Evolutionary conservation across 2,329 filamentous ascomycete genomes (phyloP).

Genomic region (Periconia sp.): DNA sequence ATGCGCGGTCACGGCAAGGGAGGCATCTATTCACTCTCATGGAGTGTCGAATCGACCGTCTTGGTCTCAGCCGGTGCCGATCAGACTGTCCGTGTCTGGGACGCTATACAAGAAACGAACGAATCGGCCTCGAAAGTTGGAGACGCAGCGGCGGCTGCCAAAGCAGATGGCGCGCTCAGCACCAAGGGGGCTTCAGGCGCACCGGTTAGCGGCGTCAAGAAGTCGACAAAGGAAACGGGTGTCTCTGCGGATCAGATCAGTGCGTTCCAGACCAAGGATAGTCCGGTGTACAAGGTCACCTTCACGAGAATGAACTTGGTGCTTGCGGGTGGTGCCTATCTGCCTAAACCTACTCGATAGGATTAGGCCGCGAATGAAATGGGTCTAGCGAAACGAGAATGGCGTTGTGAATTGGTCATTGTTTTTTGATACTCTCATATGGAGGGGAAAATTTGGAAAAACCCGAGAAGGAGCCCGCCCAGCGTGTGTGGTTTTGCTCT

Average conservation of each 20-base stretch:
- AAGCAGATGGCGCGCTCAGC: conserved; percentile 56
- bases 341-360: conserved; percentile 52
- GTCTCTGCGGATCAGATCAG: conserved; percentile 92
- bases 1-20: conserved; percentile 93
- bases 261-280: conserved; percentile 95
- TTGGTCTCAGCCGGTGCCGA: conserved; percentile 90
- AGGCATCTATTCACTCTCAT: conserved; percentile 90
- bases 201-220: conserved; percentile 52
- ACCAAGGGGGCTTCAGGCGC: conserved; percentile 52
- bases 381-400: not conserved
- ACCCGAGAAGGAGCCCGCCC: too few relatives aligned
- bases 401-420: not conserved
- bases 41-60: conserved; percentile 88
- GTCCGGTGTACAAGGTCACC: conserved; percentile 86
- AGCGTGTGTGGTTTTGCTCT: too few relatives aligned
- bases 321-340: conserved; percentile 74
- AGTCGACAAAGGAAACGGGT: conserved; percentile 86
- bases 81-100: conserved; percentile 92
- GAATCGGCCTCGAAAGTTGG: conserved; percentile 49
- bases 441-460: too few relatives aligned
- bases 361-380: not conserved
- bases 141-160: conserved; percentile 49
- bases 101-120: conserved; percentile 72
- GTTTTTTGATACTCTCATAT: not conserved
- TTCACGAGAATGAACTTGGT: conserved; percentile 96